These are phyloP conservation scores for Russula vinacea DNA, from an alignment of 768 basidiomycete species.

Conservation along the genomic window DNA sequence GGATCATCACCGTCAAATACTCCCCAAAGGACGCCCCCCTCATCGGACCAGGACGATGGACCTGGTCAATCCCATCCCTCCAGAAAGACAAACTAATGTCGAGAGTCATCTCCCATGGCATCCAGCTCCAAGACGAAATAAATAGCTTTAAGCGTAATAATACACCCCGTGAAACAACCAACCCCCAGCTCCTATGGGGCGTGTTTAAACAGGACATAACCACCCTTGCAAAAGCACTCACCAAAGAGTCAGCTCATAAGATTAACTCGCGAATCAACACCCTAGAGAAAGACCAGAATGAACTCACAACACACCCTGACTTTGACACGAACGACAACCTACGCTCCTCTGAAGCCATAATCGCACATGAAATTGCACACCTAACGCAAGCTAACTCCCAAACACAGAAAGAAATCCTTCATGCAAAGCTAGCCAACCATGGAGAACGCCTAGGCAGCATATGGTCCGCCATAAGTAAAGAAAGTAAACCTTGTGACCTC, in stretches of 20 bases:
- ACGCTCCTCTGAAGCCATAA: background rate
- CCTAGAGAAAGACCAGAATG: background rate
- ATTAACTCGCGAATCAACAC: background rate
- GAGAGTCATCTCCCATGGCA: too few relatives aligned
- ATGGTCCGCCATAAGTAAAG: background rate
- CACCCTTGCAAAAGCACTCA: background rate
- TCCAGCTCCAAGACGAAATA: too few relatives aligned
- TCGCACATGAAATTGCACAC: too few relatives aligned
- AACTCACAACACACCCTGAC: background rate
- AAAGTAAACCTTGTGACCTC: constrained; percentile 1
- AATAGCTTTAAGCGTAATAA: too few relatives aligned
- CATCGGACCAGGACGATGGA: constrained; percentile 14
- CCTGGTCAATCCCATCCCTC: background rate
- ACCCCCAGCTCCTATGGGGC: too few relatives aligned
- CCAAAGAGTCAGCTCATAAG: background rate
- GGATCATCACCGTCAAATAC: background rate
- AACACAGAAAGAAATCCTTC: constrained; percentile 12
- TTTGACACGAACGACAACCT: background rate
- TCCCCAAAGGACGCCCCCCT: background rate
- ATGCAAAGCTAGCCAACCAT: background rate
- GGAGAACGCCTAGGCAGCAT: background rate
- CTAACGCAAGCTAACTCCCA: too few relatives aligned
- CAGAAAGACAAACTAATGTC: too few relatives aligned
- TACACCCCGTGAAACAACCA: too few relatives aligned
- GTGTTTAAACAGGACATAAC: background rate